Percentiles rank a stretch among this genome's conserved stretches.
Evolutionary conservation across 805 yeast species (phyloP).

Genomic region (Saturnispora gosingensis): DNA sequence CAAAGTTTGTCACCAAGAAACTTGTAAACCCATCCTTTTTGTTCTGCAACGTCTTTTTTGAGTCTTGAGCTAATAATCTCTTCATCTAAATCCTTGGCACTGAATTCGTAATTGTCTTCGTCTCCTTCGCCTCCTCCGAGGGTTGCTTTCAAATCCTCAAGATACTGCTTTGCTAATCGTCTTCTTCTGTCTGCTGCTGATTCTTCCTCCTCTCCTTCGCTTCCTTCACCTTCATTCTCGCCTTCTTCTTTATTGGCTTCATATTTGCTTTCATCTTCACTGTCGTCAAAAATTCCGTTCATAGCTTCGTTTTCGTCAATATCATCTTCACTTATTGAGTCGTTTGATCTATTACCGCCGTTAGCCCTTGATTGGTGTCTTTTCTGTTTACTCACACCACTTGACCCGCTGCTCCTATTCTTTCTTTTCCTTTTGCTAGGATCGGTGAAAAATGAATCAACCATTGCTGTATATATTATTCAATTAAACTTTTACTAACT

Average conservation of each 20-base stretch:
- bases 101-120: constrained; percentile 44
- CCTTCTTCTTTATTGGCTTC: constrained; percentile 30
- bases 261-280: constrained; percentile 17
- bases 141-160: constrained; percentile 66
- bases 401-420: constrained; percentile 25
- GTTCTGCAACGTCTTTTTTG: constrained; percentile 82
- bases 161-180: constrained; percentile 85
- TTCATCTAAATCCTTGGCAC: constrained; percentile 84
- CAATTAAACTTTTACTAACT: not conserved
- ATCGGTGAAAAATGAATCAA: constrained; percentile 56
- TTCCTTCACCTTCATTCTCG: constrained; percentile 30
- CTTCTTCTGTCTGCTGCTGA: constrained; percentile 90
- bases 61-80: constrained; percentile 77
- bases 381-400: constrained; percentile 10
- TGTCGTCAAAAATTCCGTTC: constrained; percentile 23
- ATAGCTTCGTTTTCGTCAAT: constrained; percentile 31
- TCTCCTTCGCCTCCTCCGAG: constrained; percentile 10
- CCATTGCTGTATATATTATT: constrained; percentile 26
- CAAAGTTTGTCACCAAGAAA: constrained; percentile 45
- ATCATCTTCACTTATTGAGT: constrained; percentile 34
- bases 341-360: constrained; percentile 24
- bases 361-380: constrained; percentile 14
- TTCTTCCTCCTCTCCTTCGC: constrained; percentile 60
- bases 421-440: constrained; percentile 46
- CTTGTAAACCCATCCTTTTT: constrained; percentile 74